Conservation (phyloP, 208 protist genomes). For the Leishmania mexicana region DNA sequence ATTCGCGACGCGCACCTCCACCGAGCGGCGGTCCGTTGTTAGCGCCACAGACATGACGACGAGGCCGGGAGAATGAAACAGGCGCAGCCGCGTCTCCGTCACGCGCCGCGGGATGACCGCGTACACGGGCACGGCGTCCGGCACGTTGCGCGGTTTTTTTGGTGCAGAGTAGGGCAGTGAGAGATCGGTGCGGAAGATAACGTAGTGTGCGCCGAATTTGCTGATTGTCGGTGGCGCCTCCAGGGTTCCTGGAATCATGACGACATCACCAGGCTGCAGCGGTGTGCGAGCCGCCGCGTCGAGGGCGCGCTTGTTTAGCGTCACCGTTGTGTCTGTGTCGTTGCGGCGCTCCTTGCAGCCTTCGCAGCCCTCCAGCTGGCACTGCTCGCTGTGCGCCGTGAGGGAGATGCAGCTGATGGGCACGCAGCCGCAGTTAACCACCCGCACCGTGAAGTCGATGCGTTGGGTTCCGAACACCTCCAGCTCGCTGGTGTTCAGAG, state of each 20-base stretch:
- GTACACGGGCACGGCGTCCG: conserved; percentile 83
- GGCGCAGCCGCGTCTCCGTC: conserved; percentile 79
- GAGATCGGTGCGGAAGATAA: conserved; percentile 81
- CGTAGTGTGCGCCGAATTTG: conserved; percentile 54
- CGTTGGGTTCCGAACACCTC: conserved; percentile 85
- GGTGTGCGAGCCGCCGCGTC: conserved; percentile 33
- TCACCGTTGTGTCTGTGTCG: conserved; percentile 40
- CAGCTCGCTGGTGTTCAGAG: conserved; percentile 66
- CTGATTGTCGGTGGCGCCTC: conserved; percentile 53
- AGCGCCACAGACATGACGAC: conserved; percentile 57
- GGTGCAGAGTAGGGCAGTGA: conserved; percentile 67
- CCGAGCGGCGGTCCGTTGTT: conserved; percentile 68
- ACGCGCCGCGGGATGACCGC: conserved; percentile 86
- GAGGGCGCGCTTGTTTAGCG: conserved; percentile 61
- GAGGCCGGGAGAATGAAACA: conserved; percentile 77
- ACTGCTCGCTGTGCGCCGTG: conserved; percentile 81
- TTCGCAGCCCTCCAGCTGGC: conserved; percentile 80
- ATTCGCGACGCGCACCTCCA: conserved; percentile 79
- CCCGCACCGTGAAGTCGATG: conserved; percentile 63
- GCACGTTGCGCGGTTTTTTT: conserved; percentile 63
- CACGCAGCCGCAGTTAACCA: conserved; percentile 76
- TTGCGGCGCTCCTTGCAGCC: conserved; percentile 76
- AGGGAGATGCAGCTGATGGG: conserved; percentile 66
- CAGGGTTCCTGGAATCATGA: conserved; percentile 61
- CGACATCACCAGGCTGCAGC: conserved; percentile 65